Conservation (phyloP, 202 grass and related monocot species). For the Brachypodium distachyon region DNA sequence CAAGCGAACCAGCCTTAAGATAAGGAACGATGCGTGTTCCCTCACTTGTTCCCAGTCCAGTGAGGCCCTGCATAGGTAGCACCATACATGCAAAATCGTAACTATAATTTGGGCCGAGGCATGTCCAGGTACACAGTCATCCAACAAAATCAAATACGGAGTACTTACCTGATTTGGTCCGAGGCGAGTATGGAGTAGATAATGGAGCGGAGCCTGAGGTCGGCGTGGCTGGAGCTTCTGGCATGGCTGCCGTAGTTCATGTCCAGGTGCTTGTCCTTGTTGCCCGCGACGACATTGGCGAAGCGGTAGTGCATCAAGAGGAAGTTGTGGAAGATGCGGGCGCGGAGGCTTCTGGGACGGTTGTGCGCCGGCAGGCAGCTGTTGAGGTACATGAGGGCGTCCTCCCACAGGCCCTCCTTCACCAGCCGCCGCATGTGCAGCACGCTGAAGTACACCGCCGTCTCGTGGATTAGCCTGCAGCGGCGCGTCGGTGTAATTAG, state of each 20-base stretch:
- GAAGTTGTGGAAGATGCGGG: not conserved
- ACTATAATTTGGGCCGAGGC: no score
- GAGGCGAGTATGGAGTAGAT: not conserved
- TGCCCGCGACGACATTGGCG: not conserved
- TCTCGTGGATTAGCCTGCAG: not conserved
- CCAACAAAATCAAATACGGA: no score
- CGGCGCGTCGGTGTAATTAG: not conserved
- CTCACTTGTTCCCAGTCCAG: not conserved
- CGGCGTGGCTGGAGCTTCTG: not conserved
- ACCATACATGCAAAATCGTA: no score
- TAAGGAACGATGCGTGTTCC: not conserved
- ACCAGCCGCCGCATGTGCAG: not conserved
- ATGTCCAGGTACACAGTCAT: no score
- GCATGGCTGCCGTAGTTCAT: not conserved
- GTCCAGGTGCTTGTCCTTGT: not conserved
- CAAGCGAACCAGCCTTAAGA: not conserved
- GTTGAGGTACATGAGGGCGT: not conserved
- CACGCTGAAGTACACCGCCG: not conserved
- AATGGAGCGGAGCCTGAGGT: not conserved
- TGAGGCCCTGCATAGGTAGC: not conserved
- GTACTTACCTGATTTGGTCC: no score
- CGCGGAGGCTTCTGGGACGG: not conserved
- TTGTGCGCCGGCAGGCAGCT: not conserved
- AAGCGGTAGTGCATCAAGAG: not conserved
- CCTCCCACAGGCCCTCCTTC: not conserved